These are phyloP conservation scores for Colletotrichum filicis DNA, from an alignment of 2,329 filamentous ascomycete species.

Conservation along the genomic window DNA sequence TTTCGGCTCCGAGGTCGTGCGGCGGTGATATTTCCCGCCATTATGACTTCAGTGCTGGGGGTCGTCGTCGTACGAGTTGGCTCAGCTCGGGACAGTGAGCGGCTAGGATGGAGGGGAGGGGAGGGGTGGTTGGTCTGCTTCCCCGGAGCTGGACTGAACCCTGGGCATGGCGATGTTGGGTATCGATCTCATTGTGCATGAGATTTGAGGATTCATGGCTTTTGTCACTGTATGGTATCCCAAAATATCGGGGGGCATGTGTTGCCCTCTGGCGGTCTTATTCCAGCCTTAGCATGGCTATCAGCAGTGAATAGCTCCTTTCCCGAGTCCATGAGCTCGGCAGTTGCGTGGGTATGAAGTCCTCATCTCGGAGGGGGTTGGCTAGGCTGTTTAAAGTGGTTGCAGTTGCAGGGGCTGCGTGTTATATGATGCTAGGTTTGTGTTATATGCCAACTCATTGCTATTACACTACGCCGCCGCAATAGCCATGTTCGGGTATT, in stretches of 20 bases:
- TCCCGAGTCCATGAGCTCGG: background rate
- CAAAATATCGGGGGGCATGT: too few relatives aligned
- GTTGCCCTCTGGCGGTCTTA: background rate
- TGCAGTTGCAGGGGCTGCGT: background rate
- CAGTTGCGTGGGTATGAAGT: background rate
- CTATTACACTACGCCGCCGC: too few relatives aligned
- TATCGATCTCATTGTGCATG: background rate
- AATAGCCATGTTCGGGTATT: background rate
- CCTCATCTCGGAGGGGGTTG: background rate
- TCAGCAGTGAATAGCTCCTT: background rate
- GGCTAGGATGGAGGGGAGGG: background rate
- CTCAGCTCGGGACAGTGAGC: background rate
- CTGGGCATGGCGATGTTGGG: background rate
- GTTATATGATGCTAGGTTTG: background rate
- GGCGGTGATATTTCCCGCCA: background rate
- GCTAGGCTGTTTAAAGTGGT: background rate
- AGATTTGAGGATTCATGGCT: background rate
- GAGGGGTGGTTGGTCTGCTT: background rate
- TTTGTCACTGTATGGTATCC: background rate
- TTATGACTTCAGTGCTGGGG: constrained; percentile 5
- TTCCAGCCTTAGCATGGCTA: background rate
- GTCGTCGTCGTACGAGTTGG: background rate
- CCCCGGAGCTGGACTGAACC: background rate
- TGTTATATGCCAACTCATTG: background rate
- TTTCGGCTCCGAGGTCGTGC: background rate